phyloP scores from a whole-genome alignment of 2,329 filamentous ascomycete species.

The Ascocoryne sarcoides region DNA sequence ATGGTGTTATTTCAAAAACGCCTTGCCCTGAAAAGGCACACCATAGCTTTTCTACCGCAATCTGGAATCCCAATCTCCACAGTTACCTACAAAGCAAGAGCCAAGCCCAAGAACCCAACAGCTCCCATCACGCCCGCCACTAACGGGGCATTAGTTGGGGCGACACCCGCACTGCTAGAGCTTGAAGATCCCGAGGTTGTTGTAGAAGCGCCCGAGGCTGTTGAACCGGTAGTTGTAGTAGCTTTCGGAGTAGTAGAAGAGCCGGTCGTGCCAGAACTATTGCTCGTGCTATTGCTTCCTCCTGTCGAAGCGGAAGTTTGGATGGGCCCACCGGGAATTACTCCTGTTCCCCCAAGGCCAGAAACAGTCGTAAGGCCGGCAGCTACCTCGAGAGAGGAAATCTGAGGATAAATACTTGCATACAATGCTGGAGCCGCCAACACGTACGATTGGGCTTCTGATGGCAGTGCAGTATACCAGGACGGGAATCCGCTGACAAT shows the following conservation, averaged over 20 bases:
- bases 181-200: slow-evolving; percentile 1
- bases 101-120: slow-evolving; percentile 13
- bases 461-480: slow-evolving; percentile 7
- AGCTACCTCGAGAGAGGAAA: slow-evolving; percentile 1
- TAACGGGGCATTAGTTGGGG: slow-evolving; percentile 7
- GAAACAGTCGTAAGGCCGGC: slow-evolving; percentile 2
- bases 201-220: not conserved
- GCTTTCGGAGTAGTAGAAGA: not conserved
- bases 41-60: not conserved
- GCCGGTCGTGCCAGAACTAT: not conserved
- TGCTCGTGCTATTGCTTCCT: not conserved
- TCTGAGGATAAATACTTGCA: slow-evolving; percentile 3
- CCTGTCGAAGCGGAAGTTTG: not conserved
- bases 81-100: slow-evolving; percentile 10
- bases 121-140: slow-evolving; percentile 13
- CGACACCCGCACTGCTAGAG: slow-evolving; percentile 5
- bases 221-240: slow-evolving; percentile 2
- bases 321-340: not conserved
- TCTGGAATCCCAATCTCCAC: not conserved
- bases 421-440: not conserved
- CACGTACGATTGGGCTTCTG: slow-evolving; percentile 7
- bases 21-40: not conserved
- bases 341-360: not conserved
- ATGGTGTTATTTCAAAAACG: not conserved
- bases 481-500: not conserved